A percentile compares a stretch with the other conserved stretches of the same genome.
Conservation (phyloP, 2,329 filamentous ascomycete genomes). For the Alternaria dauci region DNA sequence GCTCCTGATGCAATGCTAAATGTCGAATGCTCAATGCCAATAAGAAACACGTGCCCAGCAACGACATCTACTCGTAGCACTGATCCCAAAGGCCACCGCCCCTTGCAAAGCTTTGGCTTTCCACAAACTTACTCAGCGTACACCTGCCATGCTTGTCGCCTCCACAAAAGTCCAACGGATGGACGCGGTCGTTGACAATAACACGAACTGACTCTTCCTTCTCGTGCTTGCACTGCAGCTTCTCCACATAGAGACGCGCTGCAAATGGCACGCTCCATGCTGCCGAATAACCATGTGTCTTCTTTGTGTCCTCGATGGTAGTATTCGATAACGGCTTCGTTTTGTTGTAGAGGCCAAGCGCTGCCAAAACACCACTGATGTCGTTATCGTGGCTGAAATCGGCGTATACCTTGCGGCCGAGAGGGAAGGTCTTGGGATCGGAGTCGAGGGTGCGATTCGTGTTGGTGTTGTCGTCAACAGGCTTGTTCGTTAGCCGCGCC, state of each 20-base stretch:
- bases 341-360: constrained; percentile 78
- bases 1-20: neutral
- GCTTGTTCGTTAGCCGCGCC: constrained; percentile 73
- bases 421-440: constrained; percentile 74
- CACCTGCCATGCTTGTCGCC: constrained; percentile 77
- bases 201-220: constrained; percentile 77
- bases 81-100: constrained; percentile 75
- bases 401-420: constrained; percentile 74
- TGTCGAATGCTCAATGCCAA: neutral
- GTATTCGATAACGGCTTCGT: constrained; percentile 61
- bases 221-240: constrained; percentile 72
- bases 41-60: neutral
- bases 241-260: constrained; percentile 84
- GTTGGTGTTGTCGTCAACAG: constrained; percentile 76
- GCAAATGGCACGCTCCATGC: constrained; percentile 85
- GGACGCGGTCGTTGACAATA: constrained; percentile 83
- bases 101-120: constrained; percentile 77
- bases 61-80: constrained; percentile 56
- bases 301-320: constrained; percentile 58
- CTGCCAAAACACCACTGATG: constrained; percentile 78
- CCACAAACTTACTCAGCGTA: constrained; percentile 72
- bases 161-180: constrained; percentile 74
- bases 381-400: constrained; percentile 95
- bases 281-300: constrained; percentile 74
- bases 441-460: constrained; percentile 81